Evolutionary conservation across 208 protist species (phyloP).

Genomic region (Histomonas meleagridis): DNA sequence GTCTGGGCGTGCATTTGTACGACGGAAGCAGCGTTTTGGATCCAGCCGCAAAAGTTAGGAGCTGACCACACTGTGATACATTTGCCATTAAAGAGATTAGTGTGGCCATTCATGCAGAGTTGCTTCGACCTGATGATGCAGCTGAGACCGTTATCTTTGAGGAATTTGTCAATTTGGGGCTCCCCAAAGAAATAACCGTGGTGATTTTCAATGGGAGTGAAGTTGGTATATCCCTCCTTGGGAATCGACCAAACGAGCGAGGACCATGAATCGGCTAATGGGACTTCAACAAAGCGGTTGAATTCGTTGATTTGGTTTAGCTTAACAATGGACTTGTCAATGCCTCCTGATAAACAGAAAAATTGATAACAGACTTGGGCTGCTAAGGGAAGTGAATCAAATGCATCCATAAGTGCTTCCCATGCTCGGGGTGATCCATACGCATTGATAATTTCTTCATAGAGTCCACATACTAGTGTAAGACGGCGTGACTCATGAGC

Average conservation of each 20-base stretch:
- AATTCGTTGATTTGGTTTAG: constrained; percentile 31
- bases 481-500: constrained; percentile 10
- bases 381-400: background rate
- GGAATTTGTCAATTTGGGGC: constrained; percentile 58
- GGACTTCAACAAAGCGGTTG: constrained; percentile 10
- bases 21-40: constrained; percentile 32
- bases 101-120: constrained; percentile 71
- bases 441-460: constrained; percentile 30
- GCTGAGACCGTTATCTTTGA: constrained; percentile 60
- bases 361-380: constrained; percentile 31
- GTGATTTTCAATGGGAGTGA: background rate
- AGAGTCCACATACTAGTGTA: background rate
- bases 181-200: constrained; percentile 68
- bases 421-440: constrained; percentile 26
- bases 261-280: background rate
- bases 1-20: background rate
- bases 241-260: constrained; percentile 29
- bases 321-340: background rate
- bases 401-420: constrained; percentile 25
- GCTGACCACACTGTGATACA: constrained; percentile 75
- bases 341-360: background rate
- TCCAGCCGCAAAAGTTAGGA: constrained; percentile 57
- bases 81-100: constrained; percentile 64
- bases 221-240: background rate
- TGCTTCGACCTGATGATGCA: constrained; percentile 71